Base-by-base conservation (phyloP, 345 rosid species). In the Theobroma cacao region DNA sequence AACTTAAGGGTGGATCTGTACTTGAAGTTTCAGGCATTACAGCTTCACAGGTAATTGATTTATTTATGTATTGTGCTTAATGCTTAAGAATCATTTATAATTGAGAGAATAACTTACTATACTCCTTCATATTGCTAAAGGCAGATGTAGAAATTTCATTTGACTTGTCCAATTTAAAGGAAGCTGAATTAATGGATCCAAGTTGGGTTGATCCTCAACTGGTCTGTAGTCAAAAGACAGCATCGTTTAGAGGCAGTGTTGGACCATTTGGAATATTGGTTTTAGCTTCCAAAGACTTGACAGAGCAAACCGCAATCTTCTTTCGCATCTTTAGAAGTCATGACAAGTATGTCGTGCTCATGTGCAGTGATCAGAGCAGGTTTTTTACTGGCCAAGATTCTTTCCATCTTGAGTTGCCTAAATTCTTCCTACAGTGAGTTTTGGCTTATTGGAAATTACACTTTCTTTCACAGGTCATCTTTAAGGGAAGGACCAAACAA, bases 261-360 rank as follows among this genome's bases (percentile, higher is more conserved):
- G 97, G 97, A 63, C 98, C 92, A 85, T 90, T 91, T 80, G 97
- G 98, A 31, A 52, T 94, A 34, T 80, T 85, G 82, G 90, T 77
- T 77, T 82, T 91, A 28, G 94, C 95, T 45, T 89, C 95, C 10
- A 75, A 89, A 52, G 88, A 83, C 65, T 80, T 86, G 84, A 62
- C 81, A 75, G 97, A 94, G 78, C 84, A 88, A 79, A 91, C 92
- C 13, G 83, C 90, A 40, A 88, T 92, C n/a, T 92, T 85, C 73
- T 94, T 91, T 48, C 89, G 90, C 80, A 83, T 92, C 71, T 92
- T 91, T 84, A 88, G 86, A 81, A 41, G 78, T 38, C 76, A 74
- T 5, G 65, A 78, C 62, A 90, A 86, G 73, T 81, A 82, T 80
- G 90, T 81, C 26, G 98, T 91, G 84, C 88, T 94, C 50, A 90